Evolutionary conservation across 2,329 filamentous ascomycete genomes (phyloP), one percentile per base, ranked within the genome.

Genomic region (Dothistroma pini): DNA sequence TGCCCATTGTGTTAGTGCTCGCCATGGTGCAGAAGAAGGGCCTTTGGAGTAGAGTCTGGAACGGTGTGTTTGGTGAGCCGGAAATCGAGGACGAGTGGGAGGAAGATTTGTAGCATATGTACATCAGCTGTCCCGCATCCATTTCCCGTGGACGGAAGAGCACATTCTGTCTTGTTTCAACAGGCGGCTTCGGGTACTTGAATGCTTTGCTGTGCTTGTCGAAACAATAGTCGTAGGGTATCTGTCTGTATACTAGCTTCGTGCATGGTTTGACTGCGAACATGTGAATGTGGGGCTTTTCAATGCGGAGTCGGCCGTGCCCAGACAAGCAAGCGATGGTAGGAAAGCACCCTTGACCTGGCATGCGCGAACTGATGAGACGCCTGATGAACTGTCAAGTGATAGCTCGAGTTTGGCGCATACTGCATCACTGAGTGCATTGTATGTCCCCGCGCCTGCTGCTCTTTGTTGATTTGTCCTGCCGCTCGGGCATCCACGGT

Each of bases 11-110:
- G 48, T 86, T 99, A 81, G 91, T 97, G 52, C 80, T 97, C 63
- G 93, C 92, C 2, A 88, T 97, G 76, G 84, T 89, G 58, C 91
- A 96, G 76, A 99, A 99, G 83, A 96, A 92, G 78, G 93, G 93
- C 0, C 83, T 96, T 77, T 95, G 91, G 91, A 84, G 86, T 65
- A 83, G 92, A 16, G 85, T 93, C n/a, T 93, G 89, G 86, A 84
- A 81, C 59, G 84, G 85, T 59, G 77, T 90, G 0, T 80, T 80
- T 0, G 81, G 83, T 1, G 81, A 84, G 21, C 84, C 85, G 1
- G 81, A 83, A 1, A 80, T 83, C 11, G 79, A 78, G 4, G 79
- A 81, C 4, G 77, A 78, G 19, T 82, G 85, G 63, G 84, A 87
- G n/a, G 81, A 84, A 22, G 78, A 53, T n/a, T 51, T 51, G 48